phyloP scores from a whole-genome alignment of 768 basidiomycete species.

The Paxillus involutus region DNA sequence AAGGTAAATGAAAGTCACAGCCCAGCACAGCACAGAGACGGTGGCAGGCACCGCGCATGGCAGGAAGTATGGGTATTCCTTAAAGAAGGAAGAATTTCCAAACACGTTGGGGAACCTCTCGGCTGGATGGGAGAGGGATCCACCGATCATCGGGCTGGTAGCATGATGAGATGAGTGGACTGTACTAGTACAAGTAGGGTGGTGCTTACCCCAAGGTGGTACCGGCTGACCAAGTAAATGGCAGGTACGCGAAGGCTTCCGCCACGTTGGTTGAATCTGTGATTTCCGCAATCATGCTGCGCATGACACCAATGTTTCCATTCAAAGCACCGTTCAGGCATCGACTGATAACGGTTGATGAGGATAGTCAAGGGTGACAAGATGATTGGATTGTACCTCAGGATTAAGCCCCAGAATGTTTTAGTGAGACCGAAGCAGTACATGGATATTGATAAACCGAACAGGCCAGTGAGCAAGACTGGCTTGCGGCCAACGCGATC shows the following conservation, averaged over 20 bases:
- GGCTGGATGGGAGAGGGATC: slow-evolving; percentile 58
- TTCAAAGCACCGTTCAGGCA: slow-evolving; percentile 42
- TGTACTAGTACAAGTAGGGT: too few species aligned
- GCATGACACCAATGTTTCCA: slow-evolving; percentile 49
- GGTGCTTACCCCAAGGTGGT: slow-evolving; percentile 36
- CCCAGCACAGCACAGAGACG: slow-evolving; percentile 48
- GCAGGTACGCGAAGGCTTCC: slow-evolving; percentile 55
- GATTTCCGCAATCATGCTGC: slow-evolving; percentile 42
- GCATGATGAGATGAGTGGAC: neutral
- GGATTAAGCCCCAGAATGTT: slow-evolving; percentile 37
- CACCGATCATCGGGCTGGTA: slow-evolving; percentile 61
- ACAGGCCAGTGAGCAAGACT: slow-evolving; percentile 39
- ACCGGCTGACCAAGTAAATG: slow-evolving; percentile 44
- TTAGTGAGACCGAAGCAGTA: slow-evolving; percentile 41
- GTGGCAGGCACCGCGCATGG: slow-evolving; percentile 61
- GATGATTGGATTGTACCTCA: slow-evolving; percentile 25
- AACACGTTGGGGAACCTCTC: slow-evolving; percentile 61
- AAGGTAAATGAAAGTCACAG: slow-evolving; percentile 46
- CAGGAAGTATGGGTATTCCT: slow-evolving; percentile 65
- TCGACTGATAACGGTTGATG: slow-evolving; percentile 24
- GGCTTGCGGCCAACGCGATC: slow-evolving; percentile 43
- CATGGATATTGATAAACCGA: slow-evolving; percentile 42
- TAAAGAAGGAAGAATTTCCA: slow-evolving; percentile 55
- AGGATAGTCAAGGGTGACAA: neutral
- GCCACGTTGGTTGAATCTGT: slow-evolving; percentile 19